phyloP scores from a whole-genome alignment of 768 basidiomycete genomes.

The Pleurotus eryngii region DNA sequence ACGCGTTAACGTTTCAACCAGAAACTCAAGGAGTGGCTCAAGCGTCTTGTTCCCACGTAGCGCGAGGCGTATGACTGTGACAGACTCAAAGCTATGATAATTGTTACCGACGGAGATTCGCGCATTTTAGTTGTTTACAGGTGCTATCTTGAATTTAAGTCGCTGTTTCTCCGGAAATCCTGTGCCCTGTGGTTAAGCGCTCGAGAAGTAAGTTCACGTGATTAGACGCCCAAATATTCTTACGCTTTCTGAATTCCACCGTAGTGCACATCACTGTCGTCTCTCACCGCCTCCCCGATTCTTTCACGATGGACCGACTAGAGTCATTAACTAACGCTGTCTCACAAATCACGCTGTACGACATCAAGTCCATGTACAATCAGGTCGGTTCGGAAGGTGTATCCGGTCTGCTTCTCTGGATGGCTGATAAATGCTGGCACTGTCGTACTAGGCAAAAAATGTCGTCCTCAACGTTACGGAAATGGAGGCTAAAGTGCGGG shows the following conservation, averaged over 20 bases:
- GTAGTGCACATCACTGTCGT: not conserved
- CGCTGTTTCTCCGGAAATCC: too few species aligned
- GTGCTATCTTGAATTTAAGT: too few species aligned
- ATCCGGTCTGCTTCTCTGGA: constrained; percentile 10
- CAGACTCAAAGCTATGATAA: too few species aligned
- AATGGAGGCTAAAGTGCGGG: constrained; percentile 94
- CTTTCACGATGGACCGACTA: constrained; percentile 66
- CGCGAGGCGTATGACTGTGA: too few species aligned
- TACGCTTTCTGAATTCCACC: not conserved
- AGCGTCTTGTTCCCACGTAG: too few species aligned
- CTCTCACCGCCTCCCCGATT: not conserved
- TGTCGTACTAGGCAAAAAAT: constrained; percentile 79
- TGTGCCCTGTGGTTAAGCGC: too few species aligned
- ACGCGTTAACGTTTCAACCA: too few species aligned
- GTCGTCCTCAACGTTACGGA: constrained; percentile 94
- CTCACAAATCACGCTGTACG: constrained; percentile 86
- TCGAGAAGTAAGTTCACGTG: not conserved
- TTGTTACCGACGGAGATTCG: too few species aligned
- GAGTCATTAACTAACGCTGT: constrained; percentile 73
- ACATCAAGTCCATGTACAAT: constrained; percentile 92
- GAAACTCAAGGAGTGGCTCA: too few species aligned
- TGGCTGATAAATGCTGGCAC: not conserved
- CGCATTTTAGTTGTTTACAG: too few species aligned
- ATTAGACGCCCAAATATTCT: not conserved
- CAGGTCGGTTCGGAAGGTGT: constrained; percentile 49